A percentile compares a stretch with the other conserved stretches of the same genome.
These are phyloP conservation scores for Smallanthus sonchifolius DNA, from an alignment of 129 eudicot genomes.

Conservation along the genomic window DNA sequence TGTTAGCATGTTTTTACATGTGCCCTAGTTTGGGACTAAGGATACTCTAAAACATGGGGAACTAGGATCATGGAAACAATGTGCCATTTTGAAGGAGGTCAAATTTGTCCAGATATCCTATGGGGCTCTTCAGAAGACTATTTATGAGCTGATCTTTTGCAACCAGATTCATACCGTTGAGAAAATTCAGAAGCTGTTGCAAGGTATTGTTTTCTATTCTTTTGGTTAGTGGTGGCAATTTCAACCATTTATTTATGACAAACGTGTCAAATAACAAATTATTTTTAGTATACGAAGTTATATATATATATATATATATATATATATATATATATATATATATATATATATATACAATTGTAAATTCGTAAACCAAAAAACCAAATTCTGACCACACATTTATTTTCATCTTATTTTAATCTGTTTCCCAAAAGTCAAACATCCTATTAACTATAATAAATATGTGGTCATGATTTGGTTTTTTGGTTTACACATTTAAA, in stretches of 20 bases:
- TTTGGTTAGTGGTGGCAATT: not conserved
- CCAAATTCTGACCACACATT: too few species aligned
- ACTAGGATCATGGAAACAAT: conserved; percentile 8
- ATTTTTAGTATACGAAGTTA: too few species aligned
- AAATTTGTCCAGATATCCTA: not conserved
- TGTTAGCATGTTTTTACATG: conserved; percentile 3
- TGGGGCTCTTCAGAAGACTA: not conserved
- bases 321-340: too few species aligned
- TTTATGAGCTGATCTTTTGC: conserved; percentile 7
- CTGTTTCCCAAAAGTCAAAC: too few species aligned
- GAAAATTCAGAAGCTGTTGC: conserved; percentile 6
- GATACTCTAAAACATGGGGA: conserved; percentile 11
- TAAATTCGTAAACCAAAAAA: too few species aligned
- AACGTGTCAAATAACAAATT: not conserved
- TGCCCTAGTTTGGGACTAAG: conserved; percentile 9
- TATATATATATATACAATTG: too few species aligned
- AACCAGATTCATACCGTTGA: conserved; percentile 6
- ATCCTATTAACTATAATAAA: too few species aligned
- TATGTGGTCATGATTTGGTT: too few species aligned
- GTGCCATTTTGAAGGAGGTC: conserved; percentile 12
- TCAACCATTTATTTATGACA: not conserved
- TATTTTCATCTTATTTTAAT: too few species aligned
- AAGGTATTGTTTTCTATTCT: conserved; percentile 13
- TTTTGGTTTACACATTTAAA: too few species aligned
- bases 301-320: too few species aligned